Base-by-base conservation (phyloP, 1,284 basidiomycete species). In the Boletus holoroseus region DNA sequence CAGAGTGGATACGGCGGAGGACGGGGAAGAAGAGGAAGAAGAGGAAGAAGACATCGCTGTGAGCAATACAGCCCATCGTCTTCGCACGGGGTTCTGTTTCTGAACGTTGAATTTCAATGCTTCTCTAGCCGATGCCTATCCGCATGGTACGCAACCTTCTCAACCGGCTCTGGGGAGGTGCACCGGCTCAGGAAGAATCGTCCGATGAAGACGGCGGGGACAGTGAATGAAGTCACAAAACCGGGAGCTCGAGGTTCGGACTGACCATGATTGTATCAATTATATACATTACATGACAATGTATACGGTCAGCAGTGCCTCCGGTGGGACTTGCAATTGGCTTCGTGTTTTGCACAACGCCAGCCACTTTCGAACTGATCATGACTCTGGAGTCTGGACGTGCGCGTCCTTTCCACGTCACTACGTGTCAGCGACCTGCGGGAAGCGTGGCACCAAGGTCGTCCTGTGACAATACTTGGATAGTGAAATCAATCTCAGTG, bases 71-170 rank as follows among this genome's bases (percentile, higher is more conserved):
- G 45, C 27, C n/a, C 13, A 13, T 15, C 13, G n/a, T 26, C 24
- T 18, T 46, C 12, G 5, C 41, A 27, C 36, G 24, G 55, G 35
- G 32, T 31, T 42, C 30, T 34, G 7, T 46, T 54, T n/a, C 54
- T 49, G 46, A 49, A 28, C 27, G 18, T 34, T 8, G 46, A 49
- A 28, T 28, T 20, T 34, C 7, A 22, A n/a, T 38, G 44, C 35
- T 34, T 32, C 44, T 46, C 20, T 55, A 86, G 83, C 74, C 81
- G 4, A 68, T 86, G 58, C 83, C 82, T 7, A 66, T 81, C 28
- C 77, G 83, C 5, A 62, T 83, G n/a, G 64, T 87, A 15, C 74
- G 81, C 12, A 82, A 81, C 58, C 64, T 87, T 11, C 59, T 87
- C 44, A 76, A 75, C 51, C 70, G 82, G 8, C 75, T 88, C 57